Evolutionary conservation across 108 stramenopile genomes (phyloP).

Genomic region (Nitzschia putrida): DNA sequence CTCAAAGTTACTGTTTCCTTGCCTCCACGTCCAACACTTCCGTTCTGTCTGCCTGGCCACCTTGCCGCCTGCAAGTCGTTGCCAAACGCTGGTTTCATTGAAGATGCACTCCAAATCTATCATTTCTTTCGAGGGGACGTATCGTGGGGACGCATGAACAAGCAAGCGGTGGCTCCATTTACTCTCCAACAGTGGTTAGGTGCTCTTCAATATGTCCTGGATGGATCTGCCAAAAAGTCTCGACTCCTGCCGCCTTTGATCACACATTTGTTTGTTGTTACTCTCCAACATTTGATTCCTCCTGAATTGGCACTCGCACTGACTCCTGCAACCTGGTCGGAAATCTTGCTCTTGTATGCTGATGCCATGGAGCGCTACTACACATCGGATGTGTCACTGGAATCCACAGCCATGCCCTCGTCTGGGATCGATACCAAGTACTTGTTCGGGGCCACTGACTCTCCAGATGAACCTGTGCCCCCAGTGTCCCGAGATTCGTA

Average conservation of each 20-base stretch:
- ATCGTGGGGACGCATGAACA: conserved; percentile 42
- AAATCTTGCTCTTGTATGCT: conserved; percentile 71
- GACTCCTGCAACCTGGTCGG: conserved; percentile 74
- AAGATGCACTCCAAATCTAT: conserved; percentile 71
- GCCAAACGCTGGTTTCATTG: conserved; percentile 18
- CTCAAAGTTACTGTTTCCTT: conserved; percentile 59
- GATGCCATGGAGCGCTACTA: conserved; percentile 82
- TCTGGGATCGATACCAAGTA: conserved; percentile 62
- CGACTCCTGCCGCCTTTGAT: conserved; percentile 75
- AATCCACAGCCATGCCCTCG: conserved; percentile 49
- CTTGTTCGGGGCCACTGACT: conserved; percentile 42
- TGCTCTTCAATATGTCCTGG: conserved; percentile 63
- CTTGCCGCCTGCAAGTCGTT: conserved; percentile 28
- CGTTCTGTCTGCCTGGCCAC: conserved; percentile 33
- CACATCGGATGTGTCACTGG: conserved; percentile 54
- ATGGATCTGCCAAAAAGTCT: conserved; percentile 62
- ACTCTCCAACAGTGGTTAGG: conserved; percentile 65
- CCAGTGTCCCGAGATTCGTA: conserved; percentile 1
- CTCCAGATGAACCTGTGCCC: conserved; percentile 27
- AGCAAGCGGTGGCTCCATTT: conserved; percentile 48
- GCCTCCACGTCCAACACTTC: conserved; percentile 55
- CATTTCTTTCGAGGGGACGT: conserved; percentile 86
- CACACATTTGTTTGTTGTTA: conserved; percentile 66
- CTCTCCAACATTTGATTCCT: conserved; percentile 62
- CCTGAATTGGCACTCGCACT: conserved; percentile 54